Conservation (phyloP, 2,329 filamentous ascomycete genomes). For the Trichophyton rubrum region DNA sequence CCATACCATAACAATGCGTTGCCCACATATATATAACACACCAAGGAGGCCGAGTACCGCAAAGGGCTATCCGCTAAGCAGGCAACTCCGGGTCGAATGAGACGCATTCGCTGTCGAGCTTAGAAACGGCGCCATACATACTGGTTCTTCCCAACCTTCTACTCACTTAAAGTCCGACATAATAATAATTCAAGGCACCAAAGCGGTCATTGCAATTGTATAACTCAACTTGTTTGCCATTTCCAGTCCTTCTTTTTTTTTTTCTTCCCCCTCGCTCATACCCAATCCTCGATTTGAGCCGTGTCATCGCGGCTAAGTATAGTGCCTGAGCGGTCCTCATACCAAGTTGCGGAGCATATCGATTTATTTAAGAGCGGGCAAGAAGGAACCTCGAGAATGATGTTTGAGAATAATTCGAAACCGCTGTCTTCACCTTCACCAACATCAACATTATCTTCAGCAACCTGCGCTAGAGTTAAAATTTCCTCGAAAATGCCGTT, state of each 20-base stretch:
- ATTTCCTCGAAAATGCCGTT: conserved; percentile 2
- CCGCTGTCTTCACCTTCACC: neutral
- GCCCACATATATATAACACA: neutral
- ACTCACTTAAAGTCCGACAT: neutral
- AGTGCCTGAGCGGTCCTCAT: neutral
- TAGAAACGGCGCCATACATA: neutral
- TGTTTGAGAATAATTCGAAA: neutral
- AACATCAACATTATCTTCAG: neutral
- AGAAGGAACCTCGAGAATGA: neutral
- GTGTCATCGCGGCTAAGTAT: neutral
- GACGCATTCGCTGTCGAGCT: neutral
- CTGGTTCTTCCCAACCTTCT: neutral
- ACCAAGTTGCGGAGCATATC: too few species aligned
- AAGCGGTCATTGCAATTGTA: conserved; percentile 1
- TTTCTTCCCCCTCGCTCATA: neutral
- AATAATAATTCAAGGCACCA: neutral
- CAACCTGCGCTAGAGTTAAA: neutral
- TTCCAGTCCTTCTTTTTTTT: neutral
- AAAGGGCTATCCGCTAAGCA: neutral
- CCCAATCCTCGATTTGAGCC: neutral
- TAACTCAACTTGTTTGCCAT: neutral
- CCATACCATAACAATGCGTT: neutral
- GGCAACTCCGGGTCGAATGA: neutral
- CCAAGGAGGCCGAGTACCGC: neutral
- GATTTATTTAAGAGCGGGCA: neutral